Conservation (phyloP, 768 basidiomycete genomes). For the Hydnomerulius pinastri region DNA sequence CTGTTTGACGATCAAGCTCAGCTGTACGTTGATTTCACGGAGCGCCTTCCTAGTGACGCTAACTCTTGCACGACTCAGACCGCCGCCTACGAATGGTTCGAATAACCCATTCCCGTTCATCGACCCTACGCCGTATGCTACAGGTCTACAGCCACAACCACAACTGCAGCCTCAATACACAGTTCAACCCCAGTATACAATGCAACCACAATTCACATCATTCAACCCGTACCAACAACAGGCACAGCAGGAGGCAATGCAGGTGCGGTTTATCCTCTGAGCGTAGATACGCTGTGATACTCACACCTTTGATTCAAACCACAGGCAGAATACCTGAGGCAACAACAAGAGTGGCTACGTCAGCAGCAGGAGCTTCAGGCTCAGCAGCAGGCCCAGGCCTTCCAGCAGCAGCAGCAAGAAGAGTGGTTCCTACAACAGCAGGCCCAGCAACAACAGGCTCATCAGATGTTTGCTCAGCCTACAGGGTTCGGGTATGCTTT, state of each 20-base stretch:
- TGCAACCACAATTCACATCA: conserved; percentile 86
- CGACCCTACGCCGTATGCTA: conserved; percentile 60
- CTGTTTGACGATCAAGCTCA: conserved; percentile 89
- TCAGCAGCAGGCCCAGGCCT: conserved; percentile 43
- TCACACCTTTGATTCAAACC: no score
- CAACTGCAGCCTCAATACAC: conserved; percentile 73
- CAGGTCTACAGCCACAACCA: conserved; percentile 50
- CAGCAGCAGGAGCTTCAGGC: conserved; percentile 59
- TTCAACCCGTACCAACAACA: conserved; percentile 97
- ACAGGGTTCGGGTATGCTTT: conserved; percentile 73
- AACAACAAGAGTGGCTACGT: conserved; percentile 70
- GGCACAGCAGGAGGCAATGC: conserved; percentile 85
- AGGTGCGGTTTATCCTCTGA: conserved; percentile 35
- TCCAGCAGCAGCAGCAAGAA: conserved; percentile 49
- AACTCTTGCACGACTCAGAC: conserved; percentile 22
- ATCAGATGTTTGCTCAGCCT: conserved; percentile 57
- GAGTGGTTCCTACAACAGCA: conserved; percentile 68
- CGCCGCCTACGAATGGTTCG: conserved; percentile 31
- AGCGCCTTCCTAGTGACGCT: conserved; percentile 1
- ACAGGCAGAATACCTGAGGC: conserved; percentile 45
- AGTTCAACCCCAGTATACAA: conserved; percentile 70
- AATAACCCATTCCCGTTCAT: conserved; percentile 62
- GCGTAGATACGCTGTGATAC: neutral
- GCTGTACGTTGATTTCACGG: conserved; percentile 50
- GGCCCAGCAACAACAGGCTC: conserved; percentile 47